A percentile compares a stretch with the other conserved stretches of the same genome.
phyloP scores from a whole-genome alignment of 129 eudicot genomes.

The Lactuca saligna region DNA sequence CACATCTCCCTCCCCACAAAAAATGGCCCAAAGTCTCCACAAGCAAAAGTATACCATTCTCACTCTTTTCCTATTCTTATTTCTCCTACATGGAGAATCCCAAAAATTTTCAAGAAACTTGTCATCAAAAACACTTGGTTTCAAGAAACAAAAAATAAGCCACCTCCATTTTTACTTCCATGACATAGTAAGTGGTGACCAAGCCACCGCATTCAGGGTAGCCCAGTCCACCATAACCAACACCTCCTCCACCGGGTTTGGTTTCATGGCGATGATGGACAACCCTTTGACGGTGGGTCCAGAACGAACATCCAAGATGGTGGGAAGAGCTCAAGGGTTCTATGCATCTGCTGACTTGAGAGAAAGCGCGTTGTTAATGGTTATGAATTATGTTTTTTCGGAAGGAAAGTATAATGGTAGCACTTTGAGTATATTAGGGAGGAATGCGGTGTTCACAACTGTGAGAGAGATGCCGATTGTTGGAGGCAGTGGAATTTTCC shows the following conservation, averaged over 20 bases:
- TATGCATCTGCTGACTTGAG: slow-evolving; percentile 31
- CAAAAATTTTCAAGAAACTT: slow-evolving; percentile 28
- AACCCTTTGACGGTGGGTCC: slow-evolving; percentile 45
- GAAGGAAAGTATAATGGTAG: slow-evolving; percentile 51
- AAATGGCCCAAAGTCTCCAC: slow-evolving; percentile 20
- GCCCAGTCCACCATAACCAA: slow-evolving; percentile 31
- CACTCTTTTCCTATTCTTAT: slow-evolving; percentile 16
- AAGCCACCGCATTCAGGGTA: slow-evolving; percentile 33
- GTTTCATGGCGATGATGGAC: slow-evolving; percentile 33
- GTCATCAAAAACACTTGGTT: slow-evolving; percentile 27
- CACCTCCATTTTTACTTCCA: slow-evolving; percentile 25
- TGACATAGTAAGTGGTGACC: slow-evolving; percentile 15
- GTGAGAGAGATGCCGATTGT: slow-evolving; percentile 49
- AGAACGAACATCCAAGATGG: slow-evolving; percentile 32
- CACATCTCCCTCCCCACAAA: not conserved
- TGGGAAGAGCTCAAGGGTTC: slow-evolving; percentile 52
- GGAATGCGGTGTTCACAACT: slow-evolving; percentile 26
- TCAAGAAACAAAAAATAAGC: slow-evolving; percentile 31
- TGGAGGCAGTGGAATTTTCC: slow-evolving; percentile 49
- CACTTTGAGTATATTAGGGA: slow-evolving; percentile 40
- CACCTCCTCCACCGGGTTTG: slow-evolving; percentile 31
- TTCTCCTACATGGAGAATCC: slow-evolving; percentile 17
- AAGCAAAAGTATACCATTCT: slow-evolving; percentile 1
- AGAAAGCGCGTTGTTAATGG: slow-evolving; percentile 29
- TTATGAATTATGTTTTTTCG: slow-evolving; percentile 31